These are phyloP conservation scores for Pythium scleroteichum DNA, from an alignment of 352 stramenopile genomes.

Conservation along the genomic window DNA sequence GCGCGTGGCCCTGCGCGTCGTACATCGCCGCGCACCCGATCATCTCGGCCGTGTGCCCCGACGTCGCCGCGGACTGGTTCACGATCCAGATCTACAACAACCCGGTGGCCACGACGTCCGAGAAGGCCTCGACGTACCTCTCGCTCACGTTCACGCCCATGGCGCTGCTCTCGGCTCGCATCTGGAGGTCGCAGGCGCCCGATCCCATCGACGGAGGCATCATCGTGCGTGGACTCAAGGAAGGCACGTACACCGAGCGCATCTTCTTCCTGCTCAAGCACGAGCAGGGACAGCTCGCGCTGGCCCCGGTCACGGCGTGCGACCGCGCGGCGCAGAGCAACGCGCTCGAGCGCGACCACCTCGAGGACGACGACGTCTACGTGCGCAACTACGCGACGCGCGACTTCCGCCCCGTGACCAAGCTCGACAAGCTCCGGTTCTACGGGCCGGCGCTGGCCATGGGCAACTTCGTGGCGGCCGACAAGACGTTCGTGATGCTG, in stretches of 20 bases:
- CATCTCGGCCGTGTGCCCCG: neutral
- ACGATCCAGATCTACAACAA: slow-evolving; percentile 27
- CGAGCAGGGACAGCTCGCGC: slow-evolving; percentile 12
- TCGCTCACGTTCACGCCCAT: slow-evolving; percentile 22
- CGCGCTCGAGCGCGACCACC: slow-evolving; percentile 23
- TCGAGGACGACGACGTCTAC: slow-evolving; percentile 23
- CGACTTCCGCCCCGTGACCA: slow-evolving; percentile 18
- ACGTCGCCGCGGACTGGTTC: slow-evolving; percentile 11
- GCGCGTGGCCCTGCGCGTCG: neutral
- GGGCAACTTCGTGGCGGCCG: slow-evolving; percentile 29
- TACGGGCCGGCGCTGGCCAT: slow-evolving; percentile 24
- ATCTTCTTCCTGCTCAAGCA: slow-evolving; percentile 18
- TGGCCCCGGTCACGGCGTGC: slow-evolving; percentile 13
- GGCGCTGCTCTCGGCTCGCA: slow-evolving; percentile 20
- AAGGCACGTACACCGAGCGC: slow-evolving; percentile 27
- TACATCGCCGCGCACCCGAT: neutral
- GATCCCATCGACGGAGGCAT: neutral
- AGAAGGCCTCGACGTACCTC: slow-evolving; percentile 27
- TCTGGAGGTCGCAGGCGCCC: slow-evolving; percentile 10
- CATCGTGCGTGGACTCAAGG: slow-evolving; percentile 11
- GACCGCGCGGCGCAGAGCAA: slow-evolving; percentile 25
- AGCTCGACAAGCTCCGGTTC: slow-evolving; percentile 25
- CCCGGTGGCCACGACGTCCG: slow-evolving; percentile 27
- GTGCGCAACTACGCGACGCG: slow-evolving; percentile 20
- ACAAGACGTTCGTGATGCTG: slow-evolving; percentile 25